A percentile compares a stretch with the other conserved stretches of the same genome.
Evolutionary conservation across 768 basidiomycete genomes (phyloP).

Genomic region (Filobasidium wieringae): DNA sequence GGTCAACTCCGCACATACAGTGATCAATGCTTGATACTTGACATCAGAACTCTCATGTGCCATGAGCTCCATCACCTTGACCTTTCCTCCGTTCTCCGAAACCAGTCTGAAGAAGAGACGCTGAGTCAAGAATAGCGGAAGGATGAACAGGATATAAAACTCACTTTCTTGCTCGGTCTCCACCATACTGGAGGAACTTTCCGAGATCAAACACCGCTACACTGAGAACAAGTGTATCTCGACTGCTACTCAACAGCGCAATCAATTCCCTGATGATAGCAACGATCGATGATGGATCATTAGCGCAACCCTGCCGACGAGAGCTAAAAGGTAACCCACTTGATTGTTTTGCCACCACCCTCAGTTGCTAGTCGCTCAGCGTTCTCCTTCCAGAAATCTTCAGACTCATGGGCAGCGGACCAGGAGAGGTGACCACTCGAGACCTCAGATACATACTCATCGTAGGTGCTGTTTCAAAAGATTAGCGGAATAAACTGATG

Average conservation of each 20-base stretch:
- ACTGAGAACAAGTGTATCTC: conserved; percentile 67
- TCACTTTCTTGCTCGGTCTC: conserved; percentile 75
- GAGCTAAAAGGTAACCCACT: conserved; percentile 43
- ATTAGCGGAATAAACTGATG: background rate
- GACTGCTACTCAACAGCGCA: conserved; percentile 55
- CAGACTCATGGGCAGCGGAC: conserved; percentile 91
- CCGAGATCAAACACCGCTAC: conserved; percentile 90
- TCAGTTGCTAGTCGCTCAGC: conserved; percentile 70
- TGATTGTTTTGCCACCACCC: conserved; percentile 67
- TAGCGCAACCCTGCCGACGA: background rate
- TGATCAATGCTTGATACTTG: conserved; percentile 78
- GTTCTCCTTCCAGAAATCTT: conserved; percentile 97
- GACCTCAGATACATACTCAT: conserved; percentile 87
- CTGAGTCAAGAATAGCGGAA: background rate
- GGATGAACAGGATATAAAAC: conserved; percentile 23
- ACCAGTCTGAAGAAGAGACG: conserved; percentile 48
- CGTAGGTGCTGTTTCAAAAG: conserved; percentile 59
- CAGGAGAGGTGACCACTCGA: conserved; percentile 81
- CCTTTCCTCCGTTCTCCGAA: conserved; percentile 74
- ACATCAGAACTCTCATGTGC: conserved; percentile 76
- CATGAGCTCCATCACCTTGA: conserved; percentile 61
- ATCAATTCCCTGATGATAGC: conserved; percentile 53
- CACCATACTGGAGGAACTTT: conserved; percentile 83
- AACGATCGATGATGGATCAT: too few species aligned
- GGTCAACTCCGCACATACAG: conserved; percentile 40